Evolutionary conservation across 306 rosid species (phyloP).

Genomic region (Fragaria iinumae): DNA sequence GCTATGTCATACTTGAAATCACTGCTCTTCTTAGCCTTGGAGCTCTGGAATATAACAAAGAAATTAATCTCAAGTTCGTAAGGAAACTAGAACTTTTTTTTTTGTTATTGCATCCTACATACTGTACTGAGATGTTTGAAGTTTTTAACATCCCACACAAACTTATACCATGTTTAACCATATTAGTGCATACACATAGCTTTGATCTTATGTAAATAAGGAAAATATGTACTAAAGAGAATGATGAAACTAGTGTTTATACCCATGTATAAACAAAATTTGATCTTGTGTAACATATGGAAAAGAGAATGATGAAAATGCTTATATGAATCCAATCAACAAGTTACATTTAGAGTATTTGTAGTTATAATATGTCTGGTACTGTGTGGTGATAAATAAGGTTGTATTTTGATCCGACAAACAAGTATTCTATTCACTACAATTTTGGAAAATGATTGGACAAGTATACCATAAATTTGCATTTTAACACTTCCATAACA

Average conservation of each 20-base stretch:
- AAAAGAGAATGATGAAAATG: background rate
- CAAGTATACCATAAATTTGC: background rate
- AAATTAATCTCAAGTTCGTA: background rate
- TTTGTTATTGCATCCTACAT: background rate
- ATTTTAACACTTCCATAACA: background rate
- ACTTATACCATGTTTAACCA: background rate
- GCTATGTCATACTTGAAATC: conserved; percentile 71
- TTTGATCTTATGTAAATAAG: background rate
- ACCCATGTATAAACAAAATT: background rate
- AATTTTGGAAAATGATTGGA: background rate
- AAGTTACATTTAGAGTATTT: background rate
- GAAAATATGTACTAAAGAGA: background rate
- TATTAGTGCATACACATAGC: background rate
- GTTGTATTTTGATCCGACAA: background rate
- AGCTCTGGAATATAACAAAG: conserved; percentile 36
- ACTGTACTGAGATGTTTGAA: background rate
- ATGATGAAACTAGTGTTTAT: background rate
- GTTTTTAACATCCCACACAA: background rate
- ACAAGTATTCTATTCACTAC: background rate
- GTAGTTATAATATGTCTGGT: background rate
- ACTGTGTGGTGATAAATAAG: background rate
- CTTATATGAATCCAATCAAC: background rate
- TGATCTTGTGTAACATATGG: background rate
- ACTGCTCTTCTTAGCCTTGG: conserved; percentile 56
- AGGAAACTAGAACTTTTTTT: background rate